Conservation (phyloP, 192 early-diverging fungal species). For the Irineochytrium annulatum region DNA sequence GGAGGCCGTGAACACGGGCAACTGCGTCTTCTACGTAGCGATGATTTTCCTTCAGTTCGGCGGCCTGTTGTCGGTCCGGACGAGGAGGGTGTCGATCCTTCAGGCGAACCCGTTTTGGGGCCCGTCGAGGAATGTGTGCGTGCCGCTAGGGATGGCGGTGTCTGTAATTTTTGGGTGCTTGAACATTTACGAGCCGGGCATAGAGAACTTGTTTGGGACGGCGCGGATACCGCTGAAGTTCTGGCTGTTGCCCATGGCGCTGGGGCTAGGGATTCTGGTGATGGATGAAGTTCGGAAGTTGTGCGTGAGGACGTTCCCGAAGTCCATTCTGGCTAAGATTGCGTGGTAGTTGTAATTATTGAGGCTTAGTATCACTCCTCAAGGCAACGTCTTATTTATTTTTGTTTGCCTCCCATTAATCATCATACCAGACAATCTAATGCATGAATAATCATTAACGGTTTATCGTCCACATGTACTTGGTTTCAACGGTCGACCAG, state of each 20-base stretch:
- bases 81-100: conserved; percentile 51
- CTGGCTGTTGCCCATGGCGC: conserved; percentile 62
- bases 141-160: conserved; percentile 50
- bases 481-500: too few relatives aligned
- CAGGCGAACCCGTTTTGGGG: conserved; percentile 61
- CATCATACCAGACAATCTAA: too few relatives aligned
- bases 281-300: conserved; percentile 66
- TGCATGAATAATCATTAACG: too few relatives aligned
- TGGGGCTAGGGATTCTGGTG: conserved; percentile 50
- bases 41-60: conserved; percentile 33
- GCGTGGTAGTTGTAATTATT: conserved; percentile 67
- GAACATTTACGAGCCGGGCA: conserved; percentile 47
- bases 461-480: too few relatives aligned
- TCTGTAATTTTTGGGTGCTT: conserved; percentile 35
- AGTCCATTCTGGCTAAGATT: conserved; percentile 46
- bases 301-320: conserved; percentile 48
- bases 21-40: conserved; percentile 18
- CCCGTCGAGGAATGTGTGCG: conserved; percentile 49
- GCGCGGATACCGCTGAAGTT: conserved; percentile 54
- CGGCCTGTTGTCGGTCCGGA: conserved; percentile 53
- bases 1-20: background rate
- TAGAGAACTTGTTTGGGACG: conserved; percentile 57
- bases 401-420: too few relatives aligned
- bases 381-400: too few relatives aligned
- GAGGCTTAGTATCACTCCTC: too few relatives aligned